Conservation (phyloP, 306 rosid genomes). For the Alnus rubra region DNA sequence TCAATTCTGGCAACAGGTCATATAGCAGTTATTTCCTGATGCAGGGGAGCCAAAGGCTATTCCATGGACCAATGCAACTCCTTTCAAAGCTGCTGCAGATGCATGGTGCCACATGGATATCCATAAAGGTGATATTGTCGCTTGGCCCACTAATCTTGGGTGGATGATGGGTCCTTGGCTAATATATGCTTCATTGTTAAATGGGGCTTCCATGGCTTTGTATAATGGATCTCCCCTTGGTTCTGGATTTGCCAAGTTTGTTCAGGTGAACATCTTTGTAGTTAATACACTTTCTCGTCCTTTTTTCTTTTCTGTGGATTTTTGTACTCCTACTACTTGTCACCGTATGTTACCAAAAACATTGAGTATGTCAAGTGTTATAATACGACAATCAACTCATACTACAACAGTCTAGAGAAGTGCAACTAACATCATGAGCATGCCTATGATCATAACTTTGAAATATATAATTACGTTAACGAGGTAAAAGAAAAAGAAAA, state of each 20-base stretch:
- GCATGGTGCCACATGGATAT: conserved; percentile 95
- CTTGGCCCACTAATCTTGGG: conserved; percentile 99
- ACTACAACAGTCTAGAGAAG: neutral
- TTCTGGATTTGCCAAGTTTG: conserved; percentile 81
- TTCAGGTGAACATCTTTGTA: conserved; percentile 55
- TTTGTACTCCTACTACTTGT: neutral
- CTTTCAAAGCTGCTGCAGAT: conserved; percentile 93
- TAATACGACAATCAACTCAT: neutral
- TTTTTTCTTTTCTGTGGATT: neutral
- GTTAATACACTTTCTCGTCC: neutral
- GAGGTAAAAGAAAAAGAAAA: too few relatives aligned
- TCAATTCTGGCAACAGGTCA: conserved; percentile 7
- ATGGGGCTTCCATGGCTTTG: conserved; percentile 90
- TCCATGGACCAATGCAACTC: conserved; percentile 87
- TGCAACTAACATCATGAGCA: neutral
- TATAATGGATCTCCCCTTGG: conserved; percentile 91
- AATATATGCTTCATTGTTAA: conserved; percentile 84
- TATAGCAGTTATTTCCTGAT: conserved; percentile 29
- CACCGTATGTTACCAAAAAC: neutral
- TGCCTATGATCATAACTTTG: neutral
- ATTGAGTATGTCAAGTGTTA: neutral
- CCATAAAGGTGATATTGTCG: conserved; percentile 74
- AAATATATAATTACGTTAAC: too few relatives aligned
- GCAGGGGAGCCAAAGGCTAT: conserved; percentile 96
- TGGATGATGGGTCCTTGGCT: conserved; percentile 99